A percentile compares a stretch with the other conserved stretches of the same genome.
These are phyloP conservation scores for Protomyces lactucae-debilis DNA, from an alignment of 1,139 yeast species.

Conservation along the genomic window DNA sequence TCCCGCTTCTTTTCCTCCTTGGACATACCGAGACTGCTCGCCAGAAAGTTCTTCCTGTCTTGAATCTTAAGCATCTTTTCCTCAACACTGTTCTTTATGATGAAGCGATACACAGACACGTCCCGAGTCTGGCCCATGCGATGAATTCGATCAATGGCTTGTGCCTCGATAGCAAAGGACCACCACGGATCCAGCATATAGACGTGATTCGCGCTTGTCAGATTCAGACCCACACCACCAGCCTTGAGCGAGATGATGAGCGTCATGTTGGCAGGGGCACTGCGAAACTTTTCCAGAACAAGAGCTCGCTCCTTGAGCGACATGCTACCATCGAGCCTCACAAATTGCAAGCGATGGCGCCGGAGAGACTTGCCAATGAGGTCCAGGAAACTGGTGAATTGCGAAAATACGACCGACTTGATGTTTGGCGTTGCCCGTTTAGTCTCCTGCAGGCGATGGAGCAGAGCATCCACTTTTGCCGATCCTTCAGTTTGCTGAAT, in stretches of 20 bases:
- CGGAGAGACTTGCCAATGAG: constrained; percentile 60
- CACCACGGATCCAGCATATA: constrained; percentile 98
- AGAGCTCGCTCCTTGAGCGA: constrained; percentile 60
- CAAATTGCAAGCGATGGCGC: constrained; percentile 46
- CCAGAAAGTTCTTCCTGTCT: constrained; percentile 75
- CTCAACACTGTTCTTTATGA: constrained; percentile 80
- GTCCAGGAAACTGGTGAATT: constrained; percentile 78
- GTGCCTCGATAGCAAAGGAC: constrained; percentile 91
- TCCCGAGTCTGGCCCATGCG: constrained; percentile 73
- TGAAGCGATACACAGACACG: constrained; percentile 74
- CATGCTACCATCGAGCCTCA: constrained; percentile 78
- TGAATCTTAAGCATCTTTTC: constrained; percentile 84
- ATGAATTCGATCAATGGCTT: constrained; percentile 91
- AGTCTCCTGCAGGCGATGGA: constrained; percentile 54
- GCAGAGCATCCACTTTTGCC: constrained; percentile 68
- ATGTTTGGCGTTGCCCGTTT: constrained; percentile 56
- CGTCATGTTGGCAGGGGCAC: constrained; percentile 45
- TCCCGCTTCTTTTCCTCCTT: constrained; percentile 70
- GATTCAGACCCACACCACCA: constrained; percentile 91
- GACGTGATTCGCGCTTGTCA: constrained; percentile 80
- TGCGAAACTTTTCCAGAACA: constrained; percentile 55
- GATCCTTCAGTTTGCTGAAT: constrained; percentile 41
- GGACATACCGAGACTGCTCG: constrained; percentile 75
- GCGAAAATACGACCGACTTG: constrained; percentile 84
- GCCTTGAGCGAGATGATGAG: constrained; percentile 77